Percentiles rank a stretch among this genome's conserved stretches.
These are phyloP conservation scores for Ogataea neopini DNA, from an alignment of 805 yeast genomes.

Conservation along the genomic window DNA sequence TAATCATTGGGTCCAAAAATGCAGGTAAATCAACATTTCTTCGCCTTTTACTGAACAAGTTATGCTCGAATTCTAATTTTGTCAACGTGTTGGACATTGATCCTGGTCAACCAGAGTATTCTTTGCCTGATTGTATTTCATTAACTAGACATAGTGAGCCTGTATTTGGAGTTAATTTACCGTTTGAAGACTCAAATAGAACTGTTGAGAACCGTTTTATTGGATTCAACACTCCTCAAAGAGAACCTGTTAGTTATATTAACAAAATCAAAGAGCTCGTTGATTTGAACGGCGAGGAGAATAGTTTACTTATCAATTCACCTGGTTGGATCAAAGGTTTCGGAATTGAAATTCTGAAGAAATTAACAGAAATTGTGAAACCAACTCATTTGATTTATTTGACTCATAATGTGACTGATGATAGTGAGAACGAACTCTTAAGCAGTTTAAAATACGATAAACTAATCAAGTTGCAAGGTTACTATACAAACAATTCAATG, in stretches of 20 bases:
- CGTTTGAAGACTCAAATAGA: conserved; percentile 34
- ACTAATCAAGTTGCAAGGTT: conserved; percentile 37
- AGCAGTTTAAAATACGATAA: conserved; percentile 29
- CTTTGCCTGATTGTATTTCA: conserved; percentile 71
- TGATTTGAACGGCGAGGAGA: conserved; percentile 31
- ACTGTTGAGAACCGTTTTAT: conserved; percentile 39
- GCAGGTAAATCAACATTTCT: conserved; percentile 81
- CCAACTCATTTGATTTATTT: conserved; percentile 63
- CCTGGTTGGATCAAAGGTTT: conserved; percentile 94
- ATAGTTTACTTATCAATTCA: conserved; percentile 62
- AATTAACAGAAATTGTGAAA: conserved; percentile 43
- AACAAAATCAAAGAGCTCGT: conserved; percentile 43
- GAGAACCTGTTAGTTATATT: conserved; percentile 59
- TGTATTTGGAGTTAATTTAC: conserved; percentile 41
- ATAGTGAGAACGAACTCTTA: conserved; percentile 33
- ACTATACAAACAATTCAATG: conserved; percentile 25
- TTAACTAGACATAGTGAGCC: conserved; percentile 40
- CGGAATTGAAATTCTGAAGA: conserved; percentile 66
- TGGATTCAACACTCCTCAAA: conserved; percentile 71
- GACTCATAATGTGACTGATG: conserved; percentile 40
- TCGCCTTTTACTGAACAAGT: conserved; percentile 51
- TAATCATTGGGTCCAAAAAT: conserved; percentile 67
- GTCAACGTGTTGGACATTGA: conserved; percentile 71
- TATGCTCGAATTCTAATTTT: conserved; percentile 33
- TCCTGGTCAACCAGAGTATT: conserved; percentile 85